These are phyloP conservation scores for Aphanoascus verrucosus DNA, from an alignment of 2,329 filamentous ascomycete genomes.

Conservation along the genomic window DNA sequence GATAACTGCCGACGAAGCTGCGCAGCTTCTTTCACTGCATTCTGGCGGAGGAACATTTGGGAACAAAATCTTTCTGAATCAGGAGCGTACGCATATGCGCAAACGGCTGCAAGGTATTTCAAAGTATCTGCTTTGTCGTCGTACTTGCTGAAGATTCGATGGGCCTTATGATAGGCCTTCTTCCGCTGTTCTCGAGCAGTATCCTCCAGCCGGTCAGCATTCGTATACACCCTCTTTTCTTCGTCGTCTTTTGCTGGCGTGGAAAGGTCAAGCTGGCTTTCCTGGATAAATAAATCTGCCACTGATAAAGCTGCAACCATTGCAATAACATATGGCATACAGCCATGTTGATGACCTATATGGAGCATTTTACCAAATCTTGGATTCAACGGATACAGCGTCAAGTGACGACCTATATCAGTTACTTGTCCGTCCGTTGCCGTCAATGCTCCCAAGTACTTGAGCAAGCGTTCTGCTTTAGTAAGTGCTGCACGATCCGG, in stretches of 20 bases:
- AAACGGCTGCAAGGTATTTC: conserved; percentile 79
- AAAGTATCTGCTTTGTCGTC: conserved; percentile 80
- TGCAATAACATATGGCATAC: conserved; percentile 75
- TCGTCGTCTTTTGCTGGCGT: conserved; percentile 38
- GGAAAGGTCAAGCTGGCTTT: conserved; percentile 61
- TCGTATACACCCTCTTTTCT: conserved; percentile 41
- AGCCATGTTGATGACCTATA: conserved; percentile 70
- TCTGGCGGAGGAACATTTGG: conserved; percentile 73
- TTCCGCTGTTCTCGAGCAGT: conserved; percentile 56
- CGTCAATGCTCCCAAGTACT: conserved; percentile 67
- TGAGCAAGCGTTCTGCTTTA: conserved; percentile 75
- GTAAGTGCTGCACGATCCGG: conserved; percentile 65
- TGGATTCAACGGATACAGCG: conserved; percentile 79
- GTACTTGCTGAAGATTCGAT: conserved; percentile 65
- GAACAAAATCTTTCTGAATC: conserved; percentile 62
- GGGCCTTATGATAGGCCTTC: conserved; percentile 58
- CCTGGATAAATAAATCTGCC: conserved; percentile 74
- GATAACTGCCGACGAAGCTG: conserved; percentile 77
- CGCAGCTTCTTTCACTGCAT: conserved; percentile 74
- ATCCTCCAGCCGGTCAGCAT: conserved; percentile 61
- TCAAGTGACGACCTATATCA: conserved; percentile 66
- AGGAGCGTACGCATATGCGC: conserved; percentile 68
- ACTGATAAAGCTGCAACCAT: conserved; percentile 81
- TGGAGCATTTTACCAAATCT: conserved; percentile 87
- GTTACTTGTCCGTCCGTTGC: conserved; percentile 64